A percentile compares a stretch with the other conserved stretches of the same genome.
Conservation (phyloP, 768 basidiomycete species). For the Infundibulicybe gibba region DNA sequence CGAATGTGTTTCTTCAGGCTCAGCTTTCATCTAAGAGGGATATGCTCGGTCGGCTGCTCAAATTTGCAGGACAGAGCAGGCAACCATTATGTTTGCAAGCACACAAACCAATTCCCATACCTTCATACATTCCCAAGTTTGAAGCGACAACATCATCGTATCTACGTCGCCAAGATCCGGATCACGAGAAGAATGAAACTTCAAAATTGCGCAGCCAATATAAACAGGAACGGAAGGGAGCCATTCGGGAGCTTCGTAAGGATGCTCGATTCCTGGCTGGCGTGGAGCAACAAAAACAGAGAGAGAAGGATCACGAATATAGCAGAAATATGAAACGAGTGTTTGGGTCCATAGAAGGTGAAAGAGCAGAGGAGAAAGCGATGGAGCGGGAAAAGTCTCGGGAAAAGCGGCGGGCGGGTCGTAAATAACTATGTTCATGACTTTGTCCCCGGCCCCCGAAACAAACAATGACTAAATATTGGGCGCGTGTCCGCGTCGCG, state of each 20-base stretch:
- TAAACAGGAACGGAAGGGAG: slow-evolving; percentile 96
- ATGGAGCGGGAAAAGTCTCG: slow-evolving; percentile 80
- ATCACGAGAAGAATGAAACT: slow-evolving; percentile 84
- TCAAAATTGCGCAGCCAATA: slow-evolving; percentile 83
- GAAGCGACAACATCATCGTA: slow-evolving; percentile 73
- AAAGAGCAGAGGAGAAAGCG: slow-evolving; percentile 93
- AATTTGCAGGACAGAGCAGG: slow-evolving; percentile 69
- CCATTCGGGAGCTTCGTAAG: slow-evolving; percentile 93
- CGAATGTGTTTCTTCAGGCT: slow-evolving; percentile 30
- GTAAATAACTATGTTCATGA: slow-evolving; percentile 40
- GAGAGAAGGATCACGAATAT: slow-evolving; percentile 81
- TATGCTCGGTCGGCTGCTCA: slow-evolving; percentile 58
- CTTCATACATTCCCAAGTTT: slow-evolving; percentile 92
- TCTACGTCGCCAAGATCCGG: slow-evolving; percentile 81
- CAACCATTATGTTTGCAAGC: slow-evolving; percentile 81
- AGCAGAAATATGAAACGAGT: slow-evolving; percentile 82
- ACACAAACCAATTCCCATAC: slow-evolving; percentile 95
- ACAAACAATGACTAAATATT: too few relatives aligned
- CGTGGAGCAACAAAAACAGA: slow-evolving; percentile 81
- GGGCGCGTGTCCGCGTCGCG: too few relatives aligned
- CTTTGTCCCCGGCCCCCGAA: too few relatives aligned
- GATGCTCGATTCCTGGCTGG: slow-evolving; percentile 90
- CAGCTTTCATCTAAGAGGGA: slow-evolving; percentile 42
- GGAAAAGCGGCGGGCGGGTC: slow-evolving; percentile 74
- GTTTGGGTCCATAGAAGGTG: slow-evolving; percentile 72